Conservation (phyloP, 192 early-diverging fungal species). For the Umbelopsis isabellina region DNA sequence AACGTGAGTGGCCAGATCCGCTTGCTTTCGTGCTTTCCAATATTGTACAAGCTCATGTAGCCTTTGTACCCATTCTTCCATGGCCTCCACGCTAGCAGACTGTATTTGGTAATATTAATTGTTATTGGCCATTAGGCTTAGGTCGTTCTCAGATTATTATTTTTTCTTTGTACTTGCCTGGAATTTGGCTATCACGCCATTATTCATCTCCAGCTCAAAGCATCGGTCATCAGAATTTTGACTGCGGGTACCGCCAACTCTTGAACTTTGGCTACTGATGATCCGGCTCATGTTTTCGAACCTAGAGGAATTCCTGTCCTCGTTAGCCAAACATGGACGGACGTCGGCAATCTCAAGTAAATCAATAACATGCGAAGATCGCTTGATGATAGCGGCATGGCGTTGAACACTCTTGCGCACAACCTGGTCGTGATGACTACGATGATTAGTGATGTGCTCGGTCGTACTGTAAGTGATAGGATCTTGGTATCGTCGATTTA, state of each 20-base stretch:
- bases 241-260: background rate
- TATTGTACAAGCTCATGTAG: conserved; percentile 25
- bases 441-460: background rate
- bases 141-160: background rate
- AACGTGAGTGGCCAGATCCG: conserved; percentile 7
- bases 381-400: background rate
- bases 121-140: background rate
- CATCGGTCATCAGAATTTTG: background rate
- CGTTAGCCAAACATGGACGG: background rate
- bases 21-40: conserved; percentile 34
- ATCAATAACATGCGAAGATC: background rate
- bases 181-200: conserved; percentile 29
- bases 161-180: background rate
- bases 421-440: background rate
- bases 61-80: conserved; percentile 34
- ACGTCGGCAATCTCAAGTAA: background rate
- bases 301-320: background rate
- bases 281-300: background rate
- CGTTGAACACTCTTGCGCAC: background rate
- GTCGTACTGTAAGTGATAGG: background rate
- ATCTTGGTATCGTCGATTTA: background rate
- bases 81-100: conserved; percentile 21
- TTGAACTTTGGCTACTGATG: background rate
- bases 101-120: conserved; percentile 3
- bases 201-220: conserved; percentile 35